Evolutionary conservation across 2,329 filamentous ascomycete genomes (phyloP), one percentile per base, ranked within the genome.

Genomic region (Nemania serpens): DNA sequence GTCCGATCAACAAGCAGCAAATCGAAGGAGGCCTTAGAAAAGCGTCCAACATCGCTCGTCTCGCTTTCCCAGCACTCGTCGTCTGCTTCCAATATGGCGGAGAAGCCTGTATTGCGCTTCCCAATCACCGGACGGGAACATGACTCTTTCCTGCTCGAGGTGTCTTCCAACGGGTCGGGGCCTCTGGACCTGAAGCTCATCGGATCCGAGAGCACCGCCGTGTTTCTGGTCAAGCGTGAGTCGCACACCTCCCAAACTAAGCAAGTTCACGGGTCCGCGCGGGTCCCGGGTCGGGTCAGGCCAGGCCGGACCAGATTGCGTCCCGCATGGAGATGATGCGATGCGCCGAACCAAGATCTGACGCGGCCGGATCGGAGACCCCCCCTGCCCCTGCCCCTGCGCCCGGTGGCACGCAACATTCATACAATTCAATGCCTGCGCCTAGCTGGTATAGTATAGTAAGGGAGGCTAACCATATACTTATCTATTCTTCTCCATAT

Each of bases 141-240:
- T 48, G 75, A 78, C 15, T 86, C 83, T 65, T 81, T 91, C 33
- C 79, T 93, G 20, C 71, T 90, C 17, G 82, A 90, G 68, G 82
- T 87, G 58, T 78, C 79, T 2, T 76, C 82, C 20, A 81, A 74
- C 57, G 78, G 77, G 39, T 75, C 78, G 37, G 80, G 79, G 59
- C 80, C 82, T 1, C 76, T 92, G 33, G 88, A 91, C 73, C 74
- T 91, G 48, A 87, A 86, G 71, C 74, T 93, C 33, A 79, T 88
- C 36, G 89, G 84, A 36, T 91, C 89, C 33, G 89, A 93, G 69
- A 85, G 86, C 56, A 81, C 84, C 58, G 81, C 80, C 49, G 82
- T 86, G 6, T 91, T 87, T 74, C 77, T 81, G 43, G 75, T 80
- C 58, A 80, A 80, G 63, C 75, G 87, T 88, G 79, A 81, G 84